Conservation (phyloP, 2,329 filamentous ascomycete genomes). For the Emergomyces orientalis region DNA sequence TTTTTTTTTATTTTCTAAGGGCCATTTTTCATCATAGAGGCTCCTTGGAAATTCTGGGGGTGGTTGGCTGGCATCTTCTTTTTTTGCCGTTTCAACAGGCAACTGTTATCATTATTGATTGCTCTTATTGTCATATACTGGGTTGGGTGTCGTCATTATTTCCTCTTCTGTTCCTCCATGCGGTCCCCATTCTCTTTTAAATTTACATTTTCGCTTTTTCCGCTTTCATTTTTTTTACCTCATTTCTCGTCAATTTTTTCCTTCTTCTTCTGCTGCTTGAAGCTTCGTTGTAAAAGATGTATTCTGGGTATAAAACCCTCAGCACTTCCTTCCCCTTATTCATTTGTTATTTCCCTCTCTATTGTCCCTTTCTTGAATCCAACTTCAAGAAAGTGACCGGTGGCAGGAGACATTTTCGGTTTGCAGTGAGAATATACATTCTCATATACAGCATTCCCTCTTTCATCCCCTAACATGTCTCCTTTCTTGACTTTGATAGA, state of each 20-base stretch:
- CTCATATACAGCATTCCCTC: not conserved
- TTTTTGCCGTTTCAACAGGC: slow-evolving; percentile 6
- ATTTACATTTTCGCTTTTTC: not conserved
- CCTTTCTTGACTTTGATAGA: not conserved
- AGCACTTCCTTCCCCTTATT: too few species aligned
- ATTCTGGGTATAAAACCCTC: not conserved
- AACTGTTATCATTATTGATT: not conserved
- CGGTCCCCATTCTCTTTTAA: not conserved
- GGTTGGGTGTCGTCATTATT: not conserved
- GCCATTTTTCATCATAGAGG: not conserved
- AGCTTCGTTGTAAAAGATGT: not conserved
- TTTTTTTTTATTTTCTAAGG: not conserved
- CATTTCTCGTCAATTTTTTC: not conserved
- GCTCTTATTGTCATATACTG: not conserved
- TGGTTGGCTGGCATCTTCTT: not conserved
- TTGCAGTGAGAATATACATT: not conserved
- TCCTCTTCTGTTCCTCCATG: not conserved
- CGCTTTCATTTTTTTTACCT: not conserved
- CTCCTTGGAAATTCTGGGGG: not conserved
- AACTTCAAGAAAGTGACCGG: not conserved
- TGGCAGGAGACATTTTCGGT: not conserved
- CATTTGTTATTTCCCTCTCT: not conserved
- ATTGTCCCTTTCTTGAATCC: not conserved
- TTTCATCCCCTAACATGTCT: not conserved
- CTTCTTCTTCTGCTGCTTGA: not conserved